Evolutionary conservation across 2,329 filamentous ascomycete genomes (phyloP).

Genomic region (Clarireedia hainanense): DNA sequence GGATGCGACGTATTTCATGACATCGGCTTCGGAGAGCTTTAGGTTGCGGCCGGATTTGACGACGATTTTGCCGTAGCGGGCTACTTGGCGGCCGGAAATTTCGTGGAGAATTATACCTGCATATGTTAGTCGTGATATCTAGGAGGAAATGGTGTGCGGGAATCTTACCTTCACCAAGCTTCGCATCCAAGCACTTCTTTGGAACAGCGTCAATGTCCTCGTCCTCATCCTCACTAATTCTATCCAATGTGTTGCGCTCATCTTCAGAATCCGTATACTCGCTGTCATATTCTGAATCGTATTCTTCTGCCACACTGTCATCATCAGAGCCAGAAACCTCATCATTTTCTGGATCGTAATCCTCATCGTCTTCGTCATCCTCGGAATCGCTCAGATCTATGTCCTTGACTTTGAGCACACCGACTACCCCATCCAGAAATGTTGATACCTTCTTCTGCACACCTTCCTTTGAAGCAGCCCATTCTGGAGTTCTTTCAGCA

Average conservation of each 20-base stretch:
- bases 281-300: conserved; percentile 1
- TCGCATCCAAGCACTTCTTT: conserved; percentile 7
- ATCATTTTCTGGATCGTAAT: neutral
- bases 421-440: neutral
- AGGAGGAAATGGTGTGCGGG: too few relatives aligned
- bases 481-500: neutral
- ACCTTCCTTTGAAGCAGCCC: neutral
- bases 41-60: conserved; percentile 12
- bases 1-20: conserved; percentile 34
- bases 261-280: conserved; percentile 3
- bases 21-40: conserved; percentile 32
- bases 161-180: neutral
- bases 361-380: neutral
- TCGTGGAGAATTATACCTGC: conserved; percentile 9
- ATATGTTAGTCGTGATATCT: neutral
- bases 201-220: neutral
- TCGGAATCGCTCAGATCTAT: neutral
- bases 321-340: neutral
- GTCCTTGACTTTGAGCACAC: neutral
- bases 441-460: neutral
- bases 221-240: conserved; percentile 1
- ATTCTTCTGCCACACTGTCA: neutral
- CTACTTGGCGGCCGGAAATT: conserved; percentile 7
- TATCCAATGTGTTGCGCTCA: neutral
- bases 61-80: conserved; percentile 9